Evolutionary conservation across 2,329 filamentous ascomycete species (phyloP).

Genomic region (Ophiostoma sp.): DNA sequence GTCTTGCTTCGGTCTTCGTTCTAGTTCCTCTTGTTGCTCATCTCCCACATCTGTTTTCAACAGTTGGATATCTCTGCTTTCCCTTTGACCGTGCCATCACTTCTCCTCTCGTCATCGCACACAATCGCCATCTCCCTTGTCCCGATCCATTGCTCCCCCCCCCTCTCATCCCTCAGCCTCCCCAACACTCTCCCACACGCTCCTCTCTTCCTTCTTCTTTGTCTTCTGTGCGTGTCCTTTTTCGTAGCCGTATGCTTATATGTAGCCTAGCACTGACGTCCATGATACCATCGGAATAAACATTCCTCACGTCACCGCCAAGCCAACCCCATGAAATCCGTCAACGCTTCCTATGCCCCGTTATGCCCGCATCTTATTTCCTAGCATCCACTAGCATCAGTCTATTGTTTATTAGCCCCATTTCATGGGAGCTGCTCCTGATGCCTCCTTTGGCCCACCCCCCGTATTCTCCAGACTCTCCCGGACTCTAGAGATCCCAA

Average conservation of each 20-base stretch:
- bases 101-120: neutral
- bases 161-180: neutral
- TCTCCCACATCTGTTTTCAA: no score
- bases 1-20: neutral
- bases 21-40: no score
- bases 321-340: neutral
- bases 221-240: no score
- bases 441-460: neutral
- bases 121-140: neutral
- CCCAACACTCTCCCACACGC: neutral
- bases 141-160: neutral
- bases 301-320: neutral
- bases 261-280: no score
- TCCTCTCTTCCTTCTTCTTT: no score
- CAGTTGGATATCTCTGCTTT: neutral
- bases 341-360: neutral
- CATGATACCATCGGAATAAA: neutral
- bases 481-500: neutral
- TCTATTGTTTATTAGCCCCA: neutral
- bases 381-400: neutral
- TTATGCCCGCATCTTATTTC: neutral
- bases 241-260: no score
- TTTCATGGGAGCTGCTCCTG: no score
- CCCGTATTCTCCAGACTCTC: neutral
- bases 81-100: neutral